Evolutionary conservation across 2,329 filamentous ascomycete species (phyloP).

Genomic region (Botrytis fabae): DNA sequence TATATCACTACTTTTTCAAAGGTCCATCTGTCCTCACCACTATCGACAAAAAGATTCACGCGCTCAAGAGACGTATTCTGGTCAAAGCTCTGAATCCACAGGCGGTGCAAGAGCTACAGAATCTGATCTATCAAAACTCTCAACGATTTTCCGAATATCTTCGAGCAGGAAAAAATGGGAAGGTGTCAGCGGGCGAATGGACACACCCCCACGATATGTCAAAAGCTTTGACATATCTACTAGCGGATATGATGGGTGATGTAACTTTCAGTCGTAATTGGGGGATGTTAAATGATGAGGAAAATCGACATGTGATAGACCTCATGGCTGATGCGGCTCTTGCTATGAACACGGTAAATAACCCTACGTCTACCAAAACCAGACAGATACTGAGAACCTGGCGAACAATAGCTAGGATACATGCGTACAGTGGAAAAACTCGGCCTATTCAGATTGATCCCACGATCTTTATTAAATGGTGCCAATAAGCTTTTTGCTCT

Average conservation of each 20-base stretch:
- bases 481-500: neutral
- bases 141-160: neutral
- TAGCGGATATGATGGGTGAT: conserved; percentile 6
- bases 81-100: neutral
- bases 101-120: neutral
- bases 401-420: neutral
- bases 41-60: neutral
- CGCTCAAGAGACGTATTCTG: neutral
- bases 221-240: neutral
- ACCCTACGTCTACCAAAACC: neutral
- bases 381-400: neutral
- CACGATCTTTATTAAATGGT: neutral
- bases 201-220: neutral
- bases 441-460: neutral
- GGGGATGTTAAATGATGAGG: neutral
- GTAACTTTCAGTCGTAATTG: conserved; percentile 3
- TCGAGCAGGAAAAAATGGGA: neutral
- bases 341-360: conserved; percentile 6
- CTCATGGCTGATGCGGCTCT: neutral
- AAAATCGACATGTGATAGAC: conserved; percentile 1
- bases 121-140: neutral
- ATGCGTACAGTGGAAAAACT: neutral
- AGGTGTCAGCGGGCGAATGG: neutral
- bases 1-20: conserved; percentile 15
- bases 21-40: neutral